Conservation (phyloP, 192 early-diverging fungal genomes). For the Gonapodya prolifera region DNA sequence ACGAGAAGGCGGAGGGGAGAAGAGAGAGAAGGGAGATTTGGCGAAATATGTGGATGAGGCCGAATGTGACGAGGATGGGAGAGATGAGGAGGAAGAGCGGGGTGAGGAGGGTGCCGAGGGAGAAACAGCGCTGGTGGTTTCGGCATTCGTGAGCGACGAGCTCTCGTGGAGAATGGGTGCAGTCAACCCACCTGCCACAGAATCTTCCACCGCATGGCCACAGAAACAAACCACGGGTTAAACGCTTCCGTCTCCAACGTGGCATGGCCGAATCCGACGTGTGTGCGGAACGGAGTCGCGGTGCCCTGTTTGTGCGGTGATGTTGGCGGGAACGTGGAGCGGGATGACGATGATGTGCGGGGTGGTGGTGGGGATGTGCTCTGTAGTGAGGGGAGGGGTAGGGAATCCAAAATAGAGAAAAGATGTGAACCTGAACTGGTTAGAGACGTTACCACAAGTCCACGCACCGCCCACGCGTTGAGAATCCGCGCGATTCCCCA, state of each 20-base stretch:
- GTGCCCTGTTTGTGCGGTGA: not conserved
- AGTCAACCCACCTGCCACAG: not conserved
- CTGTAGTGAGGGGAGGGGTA: no score
- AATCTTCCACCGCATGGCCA: not conserved
- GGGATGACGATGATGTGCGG: no score
- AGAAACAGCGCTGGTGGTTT: not conserved
- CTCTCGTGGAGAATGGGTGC: not conserved
- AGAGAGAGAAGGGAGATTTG: not conserved
- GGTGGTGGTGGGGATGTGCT: no score
- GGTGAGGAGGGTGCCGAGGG: not conserved
- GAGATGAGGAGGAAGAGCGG: not conserved
- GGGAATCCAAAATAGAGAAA: no score
- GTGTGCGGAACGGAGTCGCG: not conserved
- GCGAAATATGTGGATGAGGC: not conserved
- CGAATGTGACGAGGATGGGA: not conserved
- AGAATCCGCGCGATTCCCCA: no score
- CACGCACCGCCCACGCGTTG: no score
- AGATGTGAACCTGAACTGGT: no score
- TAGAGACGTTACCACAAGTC: no score
- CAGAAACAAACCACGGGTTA: not conserved
- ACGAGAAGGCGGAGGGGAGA: no score
- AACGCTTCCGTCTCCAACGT: not conserved
- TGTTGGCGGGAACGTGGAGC: no score
- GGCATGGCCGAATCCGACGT: not conserved
- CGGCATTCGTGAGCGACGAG: not conserved